Base-by-base conservation (phyloP, 306 rosid genomes). In the Rubus idaeus region DNA sequence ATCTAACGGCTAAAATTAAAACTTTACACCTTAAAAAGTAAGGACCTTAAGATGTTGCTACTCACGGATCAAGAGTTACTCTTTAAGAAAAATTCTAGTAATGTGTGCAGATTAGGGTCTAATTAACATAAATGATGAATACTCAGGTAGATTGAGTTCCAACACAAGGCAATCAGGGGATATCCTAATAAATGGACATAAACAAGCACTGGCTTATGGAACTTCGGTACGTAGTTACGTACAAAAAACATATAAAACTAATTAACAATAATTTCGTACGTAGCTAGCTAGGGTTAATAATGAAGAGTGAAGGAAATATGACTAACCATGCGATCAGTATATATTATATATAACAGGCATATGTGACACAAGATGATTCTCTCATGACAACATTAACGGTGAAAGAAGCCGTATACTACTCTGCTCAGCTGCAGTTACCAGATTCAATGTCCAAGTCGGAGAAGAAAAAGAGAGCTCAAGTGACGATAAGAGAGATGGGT, bases 401-500 rank as follows among this genome's bases (percentile, higher is more conserved):
- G 1, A 30, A 74, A 70, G 97, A 92, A 87, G 90, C 96, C 4
- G 82, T 92, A 2, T 50, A 84, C 86, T 92, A 90, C 75, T 88
- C 96, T 23, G 93, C 91, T 26, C 85, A 82, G 51, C 84, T 90
- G 26, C 97, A 90, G 70, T 45, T 92, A 44, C 91, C 91, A 1
- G 82, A 90, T 30, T 74, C 88, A 8, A 92, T 90, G 93, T 37
- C 93, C 7, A 82, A 45, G 50, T 46, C 80, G 6, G 86, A 87
- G 80, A 92, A 92, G 72, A 79, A 81, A n/a, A 86, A 90, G 80
- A 88, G 91, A 84, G 97, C 91, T 41, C 83, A 88, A 3, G 46
- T 26, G 37, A 87, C 90, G 14, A 83, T 92, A 30, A 84, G 71
- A 78, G 93, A 92, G 84, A 92, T 90, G 96, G 96, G 97, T 5